A percentile compares a stretch with the other conserved stretches of the same genome.
phyloP scores from a whole-genome alignment of 225 moss, liverwort and hornwort species.

The Lunularia cruciata region DNA sequence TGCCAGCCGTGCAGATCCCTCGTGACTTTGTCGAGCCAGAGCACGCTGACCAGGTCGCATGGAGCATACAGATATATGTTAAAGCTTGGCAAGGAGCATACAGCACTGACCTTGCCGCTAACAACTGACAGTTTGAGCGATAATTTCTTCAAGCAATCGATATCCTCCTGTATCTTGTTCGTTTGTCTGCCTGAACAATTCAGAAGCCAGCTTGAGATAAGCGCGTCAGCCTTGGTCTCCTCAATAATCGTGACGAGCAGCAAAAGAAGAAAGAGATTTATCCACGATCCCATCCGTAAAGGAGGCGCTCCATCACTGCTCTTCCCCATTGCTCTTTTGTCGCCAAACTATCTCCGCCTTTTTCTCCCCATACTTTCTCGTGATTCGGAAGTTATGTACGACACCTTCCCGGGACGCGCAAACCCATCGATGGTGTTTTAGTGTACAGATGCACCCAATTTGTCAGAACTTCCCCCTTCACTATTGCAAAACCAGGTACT shows the following conservation, averaged over 20 bases:
- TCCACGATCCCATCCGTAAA: not conserved
- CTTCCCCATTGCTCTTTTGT: not conserved
- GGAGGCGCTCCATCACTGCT: not conserved
- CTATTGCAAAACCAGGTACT: not conserved
- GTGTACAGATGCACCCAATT: not conserved
- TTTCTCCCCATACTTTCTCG: slow-evolving; percentile 16
- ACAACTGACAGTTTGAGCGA: slow-evolving; percentile 22
- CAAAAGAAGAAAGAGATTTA: not conserved
- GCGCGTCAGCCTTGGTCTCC: slow-evolving; percentile 7
- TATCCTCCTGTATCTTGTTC: not conserved
- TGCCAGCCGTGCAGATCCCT: too few relatives aligned
- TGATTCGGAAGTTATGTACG: not conserved
- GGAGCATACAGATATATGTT: too few relatives aligned
- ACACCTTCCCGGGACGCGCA: not conserved
- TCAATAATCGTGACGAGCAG: slow-evolving; percentile 15
- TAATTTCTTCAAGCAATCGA: slow-evolving; percentile 22
- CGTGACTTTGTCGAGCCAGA: too few relatives aligned
- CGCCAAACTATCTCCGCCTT: slow-evolving; percentile 12
- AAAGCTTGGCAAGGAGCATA: not conserved
- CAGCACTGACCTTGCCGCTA: slow-evolving; percentile 23
- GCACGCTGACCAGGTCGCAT: too few relatives aligned
- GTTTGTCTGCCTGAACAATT: not conserved
- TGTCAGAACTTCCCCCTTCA: not conserved
- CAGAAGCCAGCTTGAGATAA: slow-evolving; percentile 23
- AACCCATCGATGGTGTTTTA: not conserved